phyloP scores from a whole-genome alignment of 2,329 filamentous ascomycete genomes.

The Cordyceps farinosa region DNA sequence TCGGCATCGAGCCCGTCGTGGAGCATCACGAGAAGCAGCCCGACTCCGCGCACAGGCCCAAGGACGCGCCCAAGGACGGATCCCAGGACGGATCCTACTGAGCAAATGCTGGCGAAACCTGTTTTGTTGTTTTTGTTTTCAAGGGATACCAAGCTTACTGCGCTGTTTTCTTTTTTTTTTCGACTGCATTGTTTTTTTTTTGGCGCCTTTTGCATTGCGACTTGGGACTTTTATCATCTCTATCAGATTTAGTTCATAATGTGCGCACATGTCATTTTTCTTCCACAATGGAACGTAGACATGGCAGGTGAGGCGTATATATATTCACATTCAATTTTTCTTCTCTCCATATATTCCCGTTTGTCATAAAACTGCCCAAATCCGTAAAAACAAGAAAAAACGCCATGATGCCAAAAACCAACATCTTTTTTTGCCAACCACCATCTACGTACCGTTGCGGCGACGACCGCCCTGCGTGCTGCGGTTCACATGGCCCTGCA shows the following conservation, averaged over 20 bases:
- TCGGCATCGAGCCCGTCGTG: conserved; percentile 34
- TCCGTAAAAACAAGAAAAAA: not conserved
- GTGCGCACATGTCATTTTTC: not conserved
- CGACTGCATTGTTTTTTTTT: not conserved
- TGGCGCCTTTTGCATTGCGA: no score
- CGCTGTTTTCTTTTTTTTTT: not conserved
- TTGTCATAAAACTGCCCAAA: not conserved
- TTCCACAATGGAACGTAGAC: not conserved
- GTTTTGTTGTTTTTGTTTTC: not conserved
- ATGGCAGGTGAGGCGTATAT: not conserved
- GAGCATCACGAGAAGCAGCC: conserved; percentile 23
- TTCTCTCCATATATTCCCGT: not conserved
- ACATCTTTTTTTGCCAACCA: not conserved
- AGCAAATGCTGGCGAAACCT: not conserved
- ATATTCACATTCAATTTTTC: not conserved
- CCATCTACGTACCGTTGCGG: conserved; percentile 54
- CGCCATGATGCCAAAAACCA: conserved; percentile 5
- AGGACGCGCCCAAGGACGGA: not conserved
- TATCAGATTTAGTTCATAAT: not conserved
- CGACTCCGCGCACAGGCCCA: no score
- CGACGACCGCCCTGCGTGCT: conserved; percentile 80
- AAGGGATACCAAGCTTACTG: not conserved
- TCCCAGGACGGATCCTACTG: conserved; percentile 1
- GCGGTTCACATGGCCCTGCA: conserved; percentile 78
- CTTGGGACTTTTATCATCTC: not conserved